A percentile compares a stretch with the other conserved stretches of the same genome.
Evolutionary conservation across 1,284 basidiomycete genomes (phyloP).

Genomic region (Microbotryum saponariae): DNA sequence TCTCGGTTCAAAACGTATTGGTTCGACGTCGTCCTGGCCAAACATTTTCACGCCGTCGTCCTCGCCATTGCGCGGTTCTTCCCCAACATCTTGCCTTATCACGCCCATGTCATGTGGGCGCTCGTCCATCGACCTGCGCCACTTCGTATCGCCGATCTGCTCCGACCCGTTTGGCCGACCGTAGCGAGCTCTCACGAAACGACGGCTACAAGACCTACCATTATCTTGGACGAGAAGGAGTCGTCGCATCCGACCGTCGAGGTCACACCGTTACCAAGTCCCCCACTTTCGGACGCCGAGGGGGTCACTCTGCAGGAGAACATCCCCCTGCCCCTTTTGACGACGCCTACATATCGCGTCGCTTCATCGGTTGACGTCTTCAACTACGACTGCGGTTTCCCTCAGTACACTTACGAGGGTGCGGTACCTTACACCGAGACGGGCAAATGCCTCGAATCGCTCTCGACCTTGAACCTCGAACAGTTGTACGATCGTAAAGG

Average conservation of each 20-base stretch:
- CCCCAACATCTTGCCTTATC: constrained; percentile 30
- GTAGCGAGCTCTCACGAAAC: no score
- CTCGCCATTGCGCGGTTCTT: constrained; percentile 19
- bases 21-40: constrained; percentile 11
- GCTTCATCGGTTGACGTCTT: constrained; percentile 30
- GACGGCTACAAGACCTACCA: no score
- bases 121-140: constrained; percentile 27
- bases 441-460: constrained; percentile 59
- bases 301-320: not conserved
- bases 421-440: constrained; percentile 42
- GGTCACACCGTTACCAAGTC: not conserved
- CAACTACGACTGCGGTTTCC: constrained; percentile 38
- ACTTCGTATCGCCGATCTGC: not conserved
- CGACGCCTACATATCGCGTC: constrained; percentile 22
- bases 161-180: constrained; percentile 4
- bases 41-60: constrained; percentile 22
- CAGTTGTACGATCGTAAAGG: constrained; percentile 64
- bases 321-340: constrained; percentile 19
- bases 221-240: no score
- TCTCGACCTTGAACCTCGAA: constrained; percentile 64
- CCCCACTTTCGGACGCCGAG: not conserved
- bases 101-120: constrained; percentile 31
- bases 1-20: constrained; percentile 8
- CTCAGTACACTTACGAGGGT: constrained; percentile 42
- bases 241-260: not conserved